Evolutionary conservation across 1,139 yeast species (phyloP), one percentile per base, ranked within the genome.

Genomic region (Debaryomycetaceae sp.): DNA sequence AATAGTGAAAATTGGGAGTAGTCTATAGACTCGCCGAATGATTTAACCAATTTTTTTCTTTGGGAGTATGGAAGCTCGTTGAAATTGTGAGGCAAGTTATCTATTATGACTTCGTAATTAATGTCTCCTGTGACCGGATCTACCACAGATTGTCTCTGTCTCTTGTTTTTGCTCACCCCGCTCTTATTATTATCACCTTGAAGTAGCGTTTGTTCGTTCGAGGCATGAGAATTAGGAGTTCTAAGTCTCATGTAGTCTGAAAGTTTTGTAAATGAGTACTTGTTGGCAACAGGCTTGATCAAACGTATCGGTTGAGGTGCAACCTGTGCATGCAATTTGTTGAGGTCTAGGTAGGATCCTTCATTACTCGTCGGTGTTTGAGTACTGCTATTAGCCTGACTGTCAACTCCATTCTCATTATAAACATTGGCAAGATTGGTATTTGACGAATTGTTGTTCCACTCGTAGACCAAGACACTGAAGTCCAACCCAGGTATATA

Each of bases 31-130:
- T 86, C 87, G 23, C 83, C 74, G 37, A 81, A 63, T 9, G 82
- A 79, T 44, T 72, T 67, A 6, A 86, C 72, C 31, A 81, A 54
- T 53, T 75, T 80, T 49, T 80, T 80, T 39, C 95, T 67, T 55
- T 83, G 87, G 5, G 87, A 81, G 57, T 85, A 85, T 0, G 91
- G 88, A 47, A 84, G 66, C 13, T 80, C 80, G 41, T 75, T 70
- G 57, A 83, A 86, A 55, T 84, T 77, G 1, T 74, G 66, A 0
- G 95, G 93, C 36, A 83, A 62, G 46, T 75, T 68, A 46, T 64
- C 67, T 17, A 74, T 53, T 24, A 75, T 63, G 39, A 59, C 50
- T 47, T 72, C 76, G 53, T 68, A 72, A 48, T 67, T 64, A 24
- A 65, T 50, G 31, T 63, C 72, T 11, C 66, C 71, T 5, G 63